Evolutionary conservation across 306 rosid genomes (phyloP).

Genomic region (Mimosa bimucronata): DNA sequence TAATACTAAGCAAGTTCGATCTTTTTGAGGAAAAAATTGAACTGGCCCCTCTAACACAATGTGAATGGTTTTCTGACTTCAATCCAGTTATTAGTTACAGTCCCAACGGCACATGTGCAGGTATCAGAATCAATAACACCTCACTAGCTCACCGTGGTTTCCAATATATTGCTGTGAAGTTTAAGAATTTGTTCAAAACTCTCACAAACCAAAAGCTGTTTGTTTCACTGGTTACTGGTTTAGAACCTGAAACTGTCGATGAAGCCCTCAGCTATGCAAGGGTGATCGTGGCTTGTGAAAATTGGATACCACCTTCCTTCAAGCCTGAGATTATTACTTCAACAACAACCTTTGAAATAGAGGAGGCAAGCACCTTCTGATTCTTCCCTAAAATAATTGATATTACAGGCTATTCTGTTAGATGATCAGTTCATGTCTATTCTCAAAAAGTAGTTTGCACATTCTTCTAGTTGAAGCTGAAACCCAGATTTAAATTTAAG

Average conservation of each 20-base stretch:
- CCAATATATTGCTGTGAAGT: slow-evolving; percentile 71
- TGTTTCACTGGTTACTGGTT: slow-evolving; percentile 62
- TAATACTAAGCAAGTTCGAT: slow-evolving; percentile 70
- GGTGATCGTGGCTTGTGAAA: slow-evolving; percentile 57
- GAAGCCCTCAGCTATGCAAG: slow-evolving; percentile 76
- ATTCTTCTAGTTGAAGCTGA: slow-evolving; percentile 27
- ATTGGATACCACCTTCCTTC: slow-evolving; percentile 48
- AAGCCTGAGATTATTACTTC: slow-evolving; percentile 43
- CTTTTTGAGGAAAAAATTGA: slow-evolving; percentile 65
- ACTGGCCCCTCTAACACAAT: slow-evolving; percentile 52
- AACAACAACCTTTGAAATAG: slow-evolving; percentile 42
- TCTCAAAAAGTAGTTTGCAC: slow-evolving; percentile 1
- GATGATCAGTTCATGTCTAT: background rate
- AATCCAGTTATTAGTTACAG: slow-evolving; percentile 51
- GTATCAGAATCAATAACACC: slow-evolving; percentile 43
- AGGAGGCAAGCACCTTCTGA: slow-evolving; percentile 51
- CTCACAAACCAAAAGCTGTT: slow-evolving; percentile 61
- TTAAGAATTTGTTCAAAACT: slow-evolving; percentile 59
- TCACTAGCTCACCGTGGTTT: slow-evolving; percentile 60
- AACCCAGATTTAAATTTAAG: background rate
- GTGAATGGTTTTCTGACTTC: slow-evolving; percentile 80
- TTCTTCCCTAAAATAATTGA: background rate
- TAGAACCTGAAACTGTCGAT: slow-evolving; percentile 63
- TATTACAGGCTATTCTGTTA: background rate
- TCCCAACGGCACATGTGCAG: slow-evolving; percentile 33